A percentile compares a stretch with the other conserved stretches of the same genome.
phyloP scores from a whole-genome alignment of 192 early-diverging fungal genomes.

The Rhizophagus prolifer region DNA sequence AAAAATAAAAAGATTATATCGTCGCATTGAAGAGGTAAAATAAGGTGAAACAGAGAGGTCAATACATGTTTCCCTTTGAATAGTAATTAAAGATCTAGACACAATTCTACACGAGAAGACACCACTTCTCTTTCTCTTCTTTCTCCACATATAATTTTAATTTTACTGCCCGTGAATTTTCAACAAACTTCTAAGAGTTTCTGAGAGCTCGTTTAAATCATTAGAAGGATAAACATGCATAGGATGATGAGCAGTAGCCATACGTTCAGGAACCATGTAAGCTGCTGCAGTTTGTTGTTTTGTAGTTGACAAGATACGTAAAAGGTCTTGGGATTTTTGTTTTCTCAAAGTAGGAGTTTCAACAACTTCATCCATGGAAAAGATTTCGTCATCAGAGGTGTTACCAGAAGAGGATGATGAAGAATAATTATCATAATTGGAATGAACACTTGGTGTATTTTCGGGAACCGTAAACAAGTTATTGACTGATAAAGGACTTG shows the following conservation, averaged over 20 bases:
- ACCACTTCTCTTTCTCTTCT: neutral
- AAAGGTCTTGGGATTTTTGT: conserved; percentile 25
- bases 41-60: neutral
- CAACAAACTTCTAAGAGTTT: conserved; percentile 46
- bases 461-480: conserved; percentile 1
- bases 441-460: conserved; percentile 22
- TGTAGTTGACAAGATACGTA: conserved; percentile 27
- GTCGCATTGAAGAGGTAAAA: conserved; percentile 1
- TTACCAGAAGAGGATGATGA: conserved; percentile 5
- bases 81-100: conserved; percentile 7
- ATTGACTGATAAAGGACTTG: conserved; percentile 21
- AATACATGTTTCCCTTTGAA: neutral
- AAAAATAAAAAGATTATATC: too few relatives aligned
- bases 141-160: neutral
- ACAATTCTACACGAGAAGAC: neutral
- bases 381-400: conserved; percentile 26
- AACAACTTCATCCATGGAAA: conserved; percentile 34
- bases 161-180: conserved; percentile 50
- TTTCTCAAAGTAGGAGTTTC: conserved; percentile 2
- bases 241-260: conserved; percentile 45
- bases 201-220: conserved; percentile 48
- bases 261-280: conserved; percentile 44
- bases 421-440: neutral
- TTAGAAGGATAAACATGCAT: conserved; percentile 20
- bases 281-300: conserved; percentile 10